Conservation (phyloP, 2,329 filamentous ascomycete genomes). For the Penicillium vulpinum region DNA sequence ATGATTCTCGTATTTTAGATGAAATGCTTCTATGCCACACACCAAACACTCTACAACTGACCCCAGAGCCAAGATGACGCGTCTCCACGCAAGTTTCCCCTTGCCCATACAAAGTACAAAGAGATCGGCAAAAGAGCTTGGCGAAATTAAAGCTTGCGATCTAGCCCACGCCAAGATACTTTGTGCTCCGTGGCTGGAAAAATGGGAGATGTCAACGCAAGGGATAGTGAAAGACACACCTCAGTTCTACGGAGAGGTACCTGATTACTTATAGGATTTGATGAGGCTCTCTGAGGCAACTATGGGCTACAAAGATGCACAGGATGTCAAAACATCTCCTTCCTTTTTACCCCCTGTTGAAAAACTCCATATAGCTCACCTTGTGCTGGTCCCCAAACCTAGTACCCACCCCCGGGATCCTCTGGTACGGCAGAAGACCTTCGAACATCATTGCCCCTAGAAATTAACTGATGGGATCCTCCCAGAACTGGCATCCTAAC, state of each 20-base stretch:
- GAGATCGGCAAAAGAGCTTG: conserved; percentile 3
- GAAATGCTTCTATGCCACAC: not conserved
- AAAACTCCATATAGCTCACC: conserved; percentile 6
- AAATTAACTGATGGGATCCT: not conserved
- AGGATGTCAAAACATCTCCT: conserved; percentile 8
- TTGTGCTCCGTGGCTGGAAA: not conserved
- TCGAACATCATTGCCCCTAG: not conserved
- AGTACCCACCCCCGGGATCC: conserved; percentile 36
- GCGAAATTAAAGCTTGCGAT: not conserved
- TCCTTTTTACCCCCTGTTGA: not conserved
- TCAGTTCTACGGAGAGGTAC: too few relatives aligned
- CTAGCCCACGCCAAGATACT: conserved; percentile 3
- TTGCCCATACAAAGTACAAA: not conserved
- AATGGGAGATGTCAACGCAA: not conserved
- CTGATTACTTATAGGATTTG: not conserved
- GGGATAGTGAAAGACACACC: not conserved
- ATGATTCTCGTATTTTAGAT: not conserved
- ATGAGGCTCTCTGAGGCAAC: not conserved
- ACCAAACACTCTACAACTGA: not conserved
- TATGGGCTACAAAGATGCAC: conserved; percentile 9
- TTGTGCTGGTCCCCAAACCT: conserved; percentile 43
- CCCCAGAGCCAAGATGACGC: not conserved
- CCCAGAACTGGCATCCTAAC: conserved; percentile 36
- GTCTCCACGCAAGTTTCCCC: not conserved
- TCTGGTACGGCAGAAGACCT: conserved; percentile 26